Percentiles rank a stretch among this genome's conserved stretches.
phyloP scores from a whole-genome alignment of 1,284 basidiomycete species.

The Naganishia cerealis region DNA sequence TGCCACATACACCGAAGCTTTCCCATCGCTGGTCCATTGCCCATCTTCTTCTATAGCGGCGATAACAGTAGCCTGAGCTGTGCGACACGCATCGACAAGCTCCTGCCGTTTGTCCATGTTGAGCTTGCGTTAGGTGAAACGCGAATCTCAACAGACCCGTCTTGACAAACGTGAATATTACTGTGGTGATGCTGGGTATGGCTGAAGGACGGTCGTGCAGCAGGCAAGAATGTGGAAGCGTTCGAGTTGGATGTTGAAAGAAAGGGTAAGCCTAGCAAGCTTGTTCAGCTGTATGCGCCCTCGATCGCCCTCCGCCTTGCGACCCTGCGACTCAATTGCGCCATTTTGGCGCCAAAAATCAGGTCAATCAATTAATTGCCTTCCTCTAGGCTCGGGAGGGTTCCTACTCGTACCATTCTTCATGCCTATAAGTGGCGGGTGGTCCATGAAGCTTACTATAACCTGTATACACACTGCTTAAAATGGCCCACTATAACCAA shows the following conservation, averaged over 20 bases:
- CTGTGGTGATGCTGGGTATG: not conserved
- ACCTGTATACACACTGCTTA: too few relatives aligned
- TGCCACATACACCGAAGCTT: not conserved
- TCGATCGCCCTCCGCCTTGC: too few relatives aligned
- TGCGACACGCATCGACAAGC: constrained; percentile 12
- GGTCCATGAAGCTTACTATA: too few relatives aligned
- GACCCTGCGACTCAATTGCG: too few relatives aligned
- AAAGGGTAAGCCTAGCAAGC: not conserved
- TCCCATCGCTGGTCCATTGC: constrained; percentile 9
- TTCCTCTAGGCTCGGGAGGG: too few relatives aligned
- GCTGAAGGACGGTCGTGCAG: not conserved
- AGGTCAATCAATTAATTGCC: too few relatives aligned
- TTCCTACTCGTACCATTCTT: too few relatives aligned
- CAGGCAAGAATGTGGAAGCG: not conserved
- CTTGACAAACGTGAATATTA: not conserved
- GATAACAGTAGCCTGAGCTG: not conserved
- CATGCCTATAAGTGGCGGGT: too few relatives aligned
- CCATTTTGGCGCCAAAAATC: too few relatives aligned
- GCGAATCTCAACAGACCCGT: not conserved
- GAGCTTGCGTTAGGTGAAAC: not conserved
- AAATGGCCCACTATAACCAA: too few relatives aligned
- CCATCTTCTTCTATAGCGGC: constrained; percentile 17
- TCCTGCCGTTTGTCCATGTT: constrained; percentile 25
- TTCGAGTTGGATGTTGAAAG: not conserved
- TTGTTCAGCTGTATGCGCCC: too few relatives aligned